phyloP scores from a whole-genome alignment of 164 flowering plant species.

The Brasenia schreberi region DNA sequence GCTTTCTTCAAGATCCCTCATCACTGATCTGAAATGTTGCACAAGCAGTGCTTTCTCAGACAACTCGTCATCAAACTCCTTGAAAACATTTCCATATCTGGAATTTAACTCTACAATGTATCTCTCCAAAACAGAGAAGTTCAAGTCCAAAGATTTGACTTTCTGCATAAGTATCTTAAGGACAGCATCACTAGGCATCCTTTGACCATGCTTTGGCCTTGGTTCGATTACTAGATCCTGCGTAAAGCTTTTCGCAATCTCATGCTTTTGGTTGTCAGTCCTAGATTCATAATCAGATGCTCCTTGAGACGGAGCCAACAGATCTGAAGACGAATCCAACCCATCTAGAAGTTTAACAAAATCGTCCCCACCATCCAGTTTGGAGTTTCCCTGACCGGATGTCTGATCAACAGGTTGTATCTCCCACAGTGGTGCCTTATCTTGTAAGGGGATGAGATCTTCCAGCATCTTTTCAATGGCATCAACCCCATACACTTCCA shows the following conservation, averaged over 20 bases:
- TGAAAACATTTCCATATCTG: constrained; percentile 63
- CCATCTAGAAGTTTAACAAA: constrained; percentile 17
- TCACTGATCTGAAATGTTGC: constrained; percentile 42
- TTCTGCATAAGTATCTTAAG: constrained; percentile 93
- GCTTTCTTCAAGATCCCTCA: constrained; percentile 33
- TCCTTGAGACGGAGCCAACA: background rate
- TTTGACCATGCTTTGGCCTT: constrained; percentile 31
- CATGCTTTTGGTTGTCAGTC: constrained; percentile 9
- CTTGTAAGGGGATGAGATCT: constrained; percentile 63
- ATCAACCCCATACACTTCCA: constrained; percentile 95
- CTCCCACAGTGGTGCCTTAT: constrained; percentile 22
- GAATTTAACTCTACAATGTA: constrained; percentile 73
- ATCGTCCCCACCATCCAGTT: constrained; percentile 18
- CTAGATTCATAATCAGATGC: constrained; percentile 10
- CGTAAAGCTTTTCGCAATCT: constrained; percentile 8
- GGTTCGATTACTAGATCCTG: constrained; percentile 40
- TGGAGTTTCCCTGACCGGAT: constrained; percentile 13
- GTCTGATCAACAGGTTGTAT: constrained; percentile 12
- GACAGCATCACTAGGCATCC: constrained; percentile 94
- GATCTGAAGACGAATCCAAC: constrained; percentile 12
- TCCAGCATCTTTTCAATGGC: constrained; percentile 94
- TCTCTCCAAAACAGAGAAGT: constrained; percentile 66
- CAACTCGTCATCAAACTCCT: constrained; percentile 61
- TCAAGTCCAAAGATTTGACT: constrained; percentile 73
- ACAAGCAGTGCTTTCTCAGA: constrained; percentile 37